Conservation (phyloP, 345 rosid species). For the Sonneratia alba region DNA sequence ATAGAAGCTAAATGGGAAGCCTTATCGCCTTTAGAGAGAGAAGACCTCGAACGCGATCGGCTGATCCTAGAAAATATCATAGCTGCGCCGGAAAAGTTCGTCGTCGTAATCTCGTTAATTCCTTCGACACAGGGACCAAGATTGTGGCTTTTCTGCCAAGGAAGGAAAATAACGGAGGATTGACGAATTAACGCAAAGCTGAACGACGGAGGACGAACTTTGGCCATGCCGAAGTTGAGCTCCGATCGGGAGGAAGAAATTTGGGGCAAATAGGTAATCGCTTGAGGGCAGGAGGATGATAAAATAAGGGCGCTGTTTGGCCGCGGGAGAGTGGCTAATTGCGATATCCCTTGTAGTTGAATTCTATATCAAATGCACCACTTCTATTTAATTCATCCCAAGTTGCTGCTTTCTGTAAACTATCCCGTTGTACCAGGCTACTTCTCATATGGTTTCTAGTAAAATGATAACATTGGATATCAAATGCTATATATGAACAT, state of each 20-base stretch:
- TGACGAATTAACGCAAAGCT: neutral
- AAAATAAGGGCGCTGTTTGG: neutral
- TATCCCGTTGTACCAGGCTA: no score
- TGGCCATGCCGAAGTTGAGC: neutral
- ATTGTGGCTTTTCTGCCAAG: neutral
- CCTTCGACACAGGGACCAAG: neutral
- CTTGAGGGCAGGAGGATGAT: neutral
- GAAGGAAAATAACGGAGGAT: neutral
- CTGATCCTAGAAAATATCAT: conserved; percentile 64
- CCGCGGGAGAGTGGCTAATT: neutral
- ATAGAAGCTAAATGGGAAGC: neutral
- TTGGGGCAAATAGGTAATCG: neutral
- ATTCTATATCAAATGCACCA: neutral
- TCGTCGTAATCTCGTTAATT: neutral
- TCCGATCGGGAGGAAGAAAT: neutral
- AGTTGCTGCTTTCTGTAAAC: no score
- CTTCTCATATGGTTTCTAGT: no score
- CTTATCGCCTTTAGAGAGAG: conserved; percentile 36
- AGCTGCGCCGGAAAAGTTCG: neutral
- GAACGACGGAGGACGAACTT: neutral
- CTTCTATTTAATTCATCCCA: neutral
- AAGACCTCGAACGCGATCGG: conserved; percentile 41
- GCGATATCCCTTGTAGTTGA: neutral
- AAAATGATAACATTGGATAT: no score
- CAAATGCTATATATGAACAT: no score